phyloP scores from a whole-genome alignment of 129 eudicot genomes.

The carrot (Daucus carota) region DH1_v3.0 NC_030388.2:1248501-1249000 shows the following conservation, averaged over 20 bases:
- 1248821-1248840: conserved; percentile 55
- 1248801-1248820: conserved; percentile 71
- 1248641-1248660: conserved; percentile 25
- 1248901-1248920: conserved; percentile 37
- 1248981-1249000: neutral
- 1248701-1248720: neutral
- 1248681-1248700: neutral
- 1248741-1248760: too few species aligned
- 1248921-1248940: conserved; percentile 47
- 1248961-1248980: neutral
- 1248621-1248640: conserved; percentile 62
- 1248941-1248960: conserved; percentile 35
- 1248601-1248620: conserved; percentile 59
- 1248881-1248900: conserved; percentile 36
- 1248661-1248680: neutral
- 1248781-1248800: conserved; percentile 62
- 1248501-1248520: conserved; percentile 42
- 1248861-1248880: conserved; percentile 33
- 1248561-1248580: conserved; percentile 39
- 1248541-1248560: conserved; percentile 70
- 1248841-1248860: conserved; percentile 31
- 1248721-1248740: neutral
- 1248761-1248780: neutral
- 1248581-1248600: conserved; percentile 44
- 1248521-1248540: conserved; percentile 57